These are phyloP conservation scores for Physaria fendleri DNA, from an alignment of 345 rosid species.

Conservation along the genomic window DNA sequence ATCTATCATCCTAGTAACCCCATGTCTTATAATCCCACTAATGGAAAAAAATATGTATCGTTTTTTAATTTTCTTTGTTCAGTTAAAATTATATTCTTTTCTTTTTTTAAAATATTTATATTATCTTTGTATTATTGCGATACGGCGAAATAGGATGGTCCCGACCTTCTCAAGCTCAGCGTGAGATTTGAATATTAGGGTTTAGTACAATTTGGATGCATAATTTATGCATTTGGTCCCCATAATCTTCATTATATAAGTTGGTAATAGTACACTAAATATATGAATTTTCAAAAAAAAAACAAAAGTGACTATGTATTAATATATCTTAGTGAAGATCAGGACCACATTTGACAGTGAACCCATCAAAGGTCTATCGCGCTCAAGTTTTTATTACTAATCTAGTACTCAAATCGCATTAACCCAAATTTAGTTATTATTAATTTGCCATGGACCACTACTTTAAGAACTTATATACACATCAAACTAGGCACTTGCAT, in stretches of 20 bases:
- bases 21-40: constrained; percentile 14
- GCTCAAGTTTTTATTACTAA: constrained; percentile 29
- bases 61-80: constrained; percentile 1
- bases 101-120: background rate
- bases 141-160: constrained; percentile 29
- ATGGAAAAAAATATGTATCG: background rate
- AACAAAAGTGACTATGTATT: background rate
- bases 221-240: constrained; percentile 31
- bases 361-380: constrained; percentile 29
- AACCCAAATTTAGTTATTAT: constrained; percentile 6
- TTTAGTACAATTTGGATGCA: constrained; percentile 31
- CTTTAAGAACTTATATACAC: background rate
- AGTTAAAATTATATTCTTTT: background rate
- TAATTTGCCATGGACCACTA: constrained; percentile 11
- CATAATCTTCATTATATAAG: constrained; percentile 18
- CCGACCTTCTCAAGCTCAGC: constrained; percentile 21
- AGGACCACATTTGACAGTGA: constrained; percentile 23
- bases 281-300: constrained; percentile 3
- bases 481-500: background rate
- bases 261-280: constrained; percentile 21
- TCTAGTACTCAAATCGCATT: constrained; percentile 23
- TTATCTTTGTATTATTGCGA: background rate
- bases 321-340: background rate
- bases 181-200: constrained; percentile 32
- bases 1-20: constrained; percentile 15